These are phyloP conservation scores for Nissolia schottii DNA, from an alignment of 306 rosid species.

Conservation along the genomic window DNA sequence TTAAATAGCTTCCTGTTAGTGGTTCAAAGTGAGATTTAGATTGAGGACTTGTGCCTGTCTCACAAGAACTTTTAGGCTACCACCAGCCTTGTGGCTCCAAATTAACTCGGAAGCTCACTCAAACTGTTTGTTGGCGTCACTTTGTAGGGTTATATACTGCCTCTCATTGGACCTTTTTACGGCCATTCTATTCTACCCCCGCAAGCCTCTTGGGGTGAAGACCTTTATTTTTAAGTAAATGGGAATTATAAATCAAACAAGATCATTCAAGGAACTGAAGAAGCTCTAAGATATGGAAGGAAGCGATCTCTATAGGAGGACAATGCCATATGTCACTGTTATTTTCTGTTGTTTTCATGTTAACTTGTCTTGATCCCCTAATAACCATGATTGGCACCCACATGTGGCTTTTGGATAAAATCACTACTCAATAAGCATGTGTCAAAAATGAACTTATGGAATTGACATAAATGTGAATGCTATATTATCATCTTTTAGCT, in stretches of 20 bases:
- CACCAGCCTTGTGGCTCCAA: background rate
- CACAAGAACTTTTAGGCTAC: background rate
- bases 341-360: background rate
- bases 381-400: background rate
- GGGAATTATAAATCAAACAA: background rate
- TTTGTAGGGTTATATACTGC: background rate
- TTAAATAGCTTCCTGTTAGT: background rate
- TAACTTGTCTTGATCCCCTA: background rate
- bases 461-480: background rate
- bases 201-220: background rate
- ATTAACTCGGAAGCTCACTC: background rate
- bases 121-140: constrained; percentile 8
- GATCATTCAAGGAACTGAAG: background rate
- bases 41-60: background rate
- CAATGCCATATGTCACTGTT: background rate
- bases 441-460: background rate
- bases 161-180: background rate
- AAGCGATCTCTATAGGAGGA: background rate
- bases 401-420: background rate
- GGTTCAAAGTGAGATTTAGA: background rate
- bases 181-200: background rate
- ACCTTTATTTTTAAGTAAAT: background rate
- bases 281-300: background rate
- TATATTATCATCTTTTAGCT: background rate
- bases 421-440: background rate